Base-by-base conservation (phyloP, 73 alveolate genomes). In the Blepharisma stoltei region DNA sequence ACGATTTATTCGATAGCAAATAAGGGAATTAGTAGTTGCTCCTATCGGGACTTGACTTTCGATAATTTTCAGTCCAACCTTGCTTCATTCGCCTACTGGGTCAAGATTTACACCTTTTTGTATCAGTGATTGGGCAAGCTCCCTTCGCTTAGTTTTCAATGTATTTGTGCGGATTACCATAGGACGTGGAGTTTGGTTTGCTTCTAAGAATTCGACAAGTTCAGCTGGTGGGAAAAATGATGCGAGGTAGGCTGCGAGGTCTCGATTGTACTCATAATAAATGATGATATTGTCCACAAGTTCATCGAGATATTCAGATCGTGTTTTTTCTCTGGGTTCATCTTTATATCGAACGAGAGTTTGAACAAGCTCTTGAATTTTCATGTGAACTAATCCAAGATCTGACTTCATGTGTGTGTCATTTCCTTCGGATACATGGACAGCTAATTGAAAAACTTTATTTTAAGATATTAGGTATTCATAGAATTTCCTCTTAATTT, bases 41-140 rank as follows among this genome's bases (percentile, higher is more conserved):
- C 99, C 99, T 23, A 97, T 96, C n/a, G 99, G 99, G 27, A 97
- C 99, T 46, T 88, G 77, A 60, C 99, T 88, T 47, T 95, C 98
- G 80, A 91, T 95, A 48, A 97, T 97, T 81, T 93, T 96, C 78
- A 97, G 81, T 18, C 99, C 99, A 54, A 97, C 99, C 80, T 97
- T 97, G 6, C 95, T 91, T 99, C 99, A 97, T 70, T 82, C 95
- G 18, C 97, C 99, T 6, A 93, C 88, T 7, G 99, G 99, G 76
- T 97, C 99, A 32, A 95, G 84, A 82, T 93, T 96, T 21, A 96
- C 99, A 71, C 99, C 99, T 83, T 98, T 86, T 83, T 95, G 89
- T n/a, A 94, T 94, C 73, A 97, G 85, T 60, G 89, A 85, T 77
- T 94, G 92, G 0, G 98, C 98, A 21, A 97, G 82, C 78, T 94